phyloP scores from a whole-genome alignment of 2,329 filamentous ascomycete genomes.

The Samsoniella hepiali region DNA sequence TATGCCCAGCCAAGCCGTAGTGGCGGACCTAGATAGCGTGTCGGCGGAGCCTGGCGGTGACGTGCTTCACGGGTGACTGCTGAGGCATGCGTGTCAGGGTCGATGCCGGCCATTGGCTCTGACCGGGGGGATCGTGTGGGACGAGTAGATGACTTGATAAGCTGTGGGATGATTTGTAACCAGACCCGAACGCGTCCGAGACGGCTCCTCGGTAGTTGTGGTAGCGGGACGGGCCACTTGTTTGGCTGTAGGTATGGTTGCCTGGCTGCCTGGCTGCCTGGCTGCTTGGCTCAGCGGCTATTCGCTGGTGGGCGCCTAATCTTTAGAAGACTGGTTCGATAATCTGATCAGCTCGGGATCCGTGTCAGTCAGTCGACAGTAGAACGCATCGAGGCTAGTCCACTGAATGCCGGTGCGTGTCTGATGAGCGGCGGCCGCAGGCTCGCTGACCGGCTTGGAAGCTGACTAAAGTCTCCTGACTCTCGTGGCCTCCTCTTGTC shows the following conservation, averaged over 20 bases:
- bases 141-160: background rate
- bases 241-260: no score
- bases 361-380: background rate
- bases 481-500: background rate
- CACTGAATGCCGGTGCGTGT: background rate
- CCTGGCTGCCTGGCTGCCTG: no score
- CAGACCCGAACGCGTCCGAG: background rate
- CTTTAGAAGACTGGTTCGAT: background rate
- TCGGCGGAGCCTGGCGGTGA: constrained; percentile 11
- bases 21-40: background rate
- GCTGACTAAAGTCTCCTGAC: background rate
- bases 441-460: background rate
- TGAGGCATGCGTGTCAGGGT: background rate
- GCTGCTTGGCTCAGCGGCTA: no score
- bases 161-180: background rate
- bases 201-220: background rate
- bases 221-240: background rate
- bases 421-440: background rate
- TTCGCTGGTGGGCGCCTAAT: no score
- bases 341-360: background rate
- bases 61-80: constrained; percentile 1
- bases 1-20: constrained; percentile 11
- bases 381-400: background rate
- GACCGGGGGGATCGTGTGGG: background rate
- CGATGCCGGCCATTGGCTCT: constrained; percentile 11